phyloP scores from a whole-genome alignment of 495 filamentous ascomycete species.

The Rhypophila decipiens region DNA sequence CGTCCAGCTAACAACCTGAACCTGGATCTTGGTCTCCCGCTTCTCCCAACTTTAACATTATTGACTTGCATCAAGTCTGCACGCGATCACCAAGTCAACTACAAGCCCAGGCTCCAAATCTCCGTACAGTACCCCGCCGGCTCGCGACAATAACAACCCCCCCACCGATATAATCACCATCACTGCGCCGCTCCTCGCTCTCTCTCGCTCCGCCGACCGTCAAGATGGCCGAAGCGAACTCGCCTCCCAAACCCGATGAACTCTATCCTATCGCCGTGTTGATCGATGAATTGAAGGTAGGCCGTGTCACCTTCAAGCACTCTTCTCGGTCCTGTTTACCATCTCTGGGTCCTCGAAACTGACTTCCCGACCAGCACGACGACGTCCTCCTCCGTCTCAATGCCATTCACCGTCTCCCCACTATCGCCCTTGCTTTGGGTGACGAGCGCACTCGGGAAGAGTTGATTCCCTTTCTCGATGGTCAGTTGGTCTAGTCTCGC shows the following conservation, averaged over 20 bases:
- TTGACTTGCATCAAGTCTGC: too few species aligned
- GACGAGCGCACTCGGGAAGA: constrained; percentile 94
- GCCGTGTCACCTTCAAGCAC: too few species aligned
- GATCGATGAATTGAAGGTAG: constrained; percentile 98
- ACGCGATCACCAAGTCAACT: too few species aligned
- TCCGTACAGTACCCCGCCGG: too few species aligned
- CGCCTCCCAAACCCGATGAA: constrained; percentile 82
- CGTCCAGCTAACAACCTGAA: too few species aligned
- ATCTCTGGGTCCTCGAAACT: background rate
- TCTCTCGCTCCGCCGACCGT: constrained; percentile 15
- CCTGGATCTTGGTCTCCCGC: too few species aligned
- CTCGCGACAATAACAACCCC: too few species aligned
- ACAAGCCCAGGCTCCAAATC: too few species aligned
- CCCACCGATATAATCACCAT: constrained; percentile 3
- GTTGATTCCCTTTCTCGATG: constrained; percentile 96
- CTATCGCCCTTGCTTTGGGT: constrained; percentile 92
- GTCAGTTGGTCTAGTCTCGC: constrained; percentile 42
- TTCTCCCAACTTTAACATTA: too few species aligned
- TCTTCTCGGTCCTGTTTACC: constrained; percentile 12
- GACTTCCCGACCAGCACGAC: constrained; percentile 63
- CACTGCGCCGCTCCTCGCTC: constrained; percentile 7
- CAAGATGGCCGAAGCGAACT: constrained; percentile 50
- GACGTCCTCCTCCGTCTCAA: constrained; percentile 96
- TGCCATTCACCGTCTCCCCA: constrained; percentile 95
- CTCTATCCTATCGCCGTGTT: constrained; percentile 98